These are phyloP conservation scores for Pichia manshurica DNA, from an alignment of 805 yeast species.

Conservation along the genomic window DNA sequence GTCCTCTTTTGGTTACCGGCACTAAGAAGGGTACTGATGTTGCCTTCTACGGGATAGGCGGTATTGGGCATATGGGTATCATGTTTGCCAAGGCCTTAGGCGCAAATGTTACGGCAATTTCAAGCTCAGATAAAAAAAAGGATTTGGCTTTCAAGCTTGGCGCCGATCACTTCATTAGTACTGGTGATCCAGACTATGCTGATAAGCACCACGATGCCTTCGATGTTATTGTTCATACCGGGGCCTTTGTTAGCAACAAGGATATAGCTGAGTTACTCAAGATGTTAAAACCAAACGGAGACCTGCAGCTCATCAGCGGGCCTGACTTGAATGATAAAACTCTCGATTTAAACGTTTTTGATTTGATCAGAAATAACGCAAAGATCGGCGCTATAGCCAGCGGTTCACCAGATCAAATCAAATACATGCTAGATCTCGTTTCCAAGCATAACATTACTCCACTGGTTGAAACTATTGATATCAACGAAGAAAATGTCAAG, in stretches of 20 bases:
- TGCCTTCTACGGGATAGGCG: slow-evolving; percentile 43
- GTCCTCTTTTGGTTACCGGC: slow-evolving; percentile 37
- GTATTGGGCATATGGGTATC: slow-evolving; percentile 40
- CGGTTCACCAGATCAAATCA: slow-evolving; percentile 42
- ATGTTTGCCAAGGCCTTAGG: slow-evolving; percentile 53
- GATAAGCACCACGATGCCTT: slow-evolving; percentile 28
- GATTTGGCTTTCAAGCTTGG: slow-evolving; percentile 46
- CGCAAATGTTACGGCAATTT: slow-evolving; percentile 51
- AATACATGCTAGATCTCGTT: slow-evolving; percentile 42
- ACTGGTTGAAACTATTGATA: slow-evolving; percentile 46
- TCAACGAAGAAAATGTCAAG: slow-evolving; percentile 37
- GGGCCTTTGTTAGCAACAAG: slow-evolving; percentile 33
- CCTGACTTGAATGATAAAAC: slow-evolving; percentile 11
- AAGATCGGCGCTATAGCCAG: slow-evolving; percentile 28
- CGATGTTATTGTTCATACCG: slow-evolving; percentile 46
- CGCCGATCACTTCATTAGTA: slow-evolving; percentile 48
- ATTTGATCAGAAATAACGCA: slow-evolving; percentile 1
- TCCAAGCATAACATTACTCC: slow-evolving; percentile 41
- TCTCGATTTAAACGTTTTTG: neutral
- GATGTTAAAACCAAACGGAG: slow-evolving; percentile 29
- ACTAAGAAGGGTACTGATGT: slow-evolving; percentile 44
- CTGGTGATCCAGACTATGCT: slow-evolving; percentile 42
- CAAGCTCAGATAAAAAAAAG: slow-evolving; percentile 45
- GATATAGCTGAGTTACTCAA: slow-evolving; percentile 19
- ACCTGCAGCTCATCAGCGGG: slow-evolving; percentile 24